Conservation (phyloP, 345 rosid genomes). For the Pugionium cornutum region DNA sequence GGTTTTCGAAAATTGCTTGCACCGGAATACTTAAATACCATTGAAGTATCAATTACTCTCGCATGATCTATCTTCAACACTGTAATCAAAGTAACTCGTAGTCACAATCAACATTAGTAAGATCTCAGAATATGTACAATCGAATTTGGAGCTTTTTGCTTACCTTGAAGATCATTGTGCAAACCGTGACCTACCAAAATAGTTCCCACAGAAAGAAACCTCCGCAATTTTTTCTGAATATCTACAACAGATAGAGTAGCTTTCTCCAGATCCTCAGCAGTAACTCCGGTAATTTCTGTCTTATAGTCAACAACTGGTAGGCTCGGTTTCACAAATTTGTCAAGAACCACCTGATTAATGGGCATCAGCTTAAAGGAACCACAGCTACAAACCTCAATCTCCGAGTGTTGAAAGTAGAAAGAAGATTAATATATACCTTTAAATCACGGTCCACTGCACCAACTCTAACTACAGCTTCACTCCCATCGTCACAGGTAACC, state of each 20-base stretch:
- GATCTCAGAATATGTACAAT: conserved; percentile 8
- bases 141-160: conserved; percentile 4
- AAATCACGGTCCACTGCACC: conserved; percentile 73
- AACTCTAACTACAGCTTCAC: conserved; percentile 79
- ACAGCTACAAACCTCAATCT: background rate
- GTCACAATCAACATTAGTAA: conserved; percentile 1
- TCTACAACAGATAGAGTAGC: conserved; percentile 63
- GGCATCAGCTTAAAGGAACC: background rate
- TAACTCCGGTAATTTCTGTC: conserved; percentile 79
- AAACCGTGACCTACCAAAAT: conserved; percentile 85
- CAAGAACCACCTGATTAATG: conserved; percentile 67
- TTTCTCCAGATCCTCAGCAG: conserved; percentile 65
- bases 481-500: conserved; percentile 95
- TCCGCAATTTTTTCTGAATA: conserved; percentile 74
- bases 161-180: conserved; percentile 77
- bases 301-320: conserved; percentile 66
- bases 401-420: background rate
- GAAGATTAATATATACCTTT: conserved; percentile 43
- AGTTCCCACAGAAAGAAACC: conserved; percentile 62
- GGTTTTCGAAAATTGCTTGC: conserved; percentile 43
- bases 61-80: conserved; percentile 85
- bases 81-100: conserved; percentile 41
- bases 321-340: conserved; percentile 68
- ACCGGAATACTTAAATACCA: conserved; percentile 56
- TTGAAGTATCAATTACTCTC: conserved; percentile 80